phyloP scores from a whole-genome alignment of 768 basidiomycete species.

The Mrakia frigida region DNA sequence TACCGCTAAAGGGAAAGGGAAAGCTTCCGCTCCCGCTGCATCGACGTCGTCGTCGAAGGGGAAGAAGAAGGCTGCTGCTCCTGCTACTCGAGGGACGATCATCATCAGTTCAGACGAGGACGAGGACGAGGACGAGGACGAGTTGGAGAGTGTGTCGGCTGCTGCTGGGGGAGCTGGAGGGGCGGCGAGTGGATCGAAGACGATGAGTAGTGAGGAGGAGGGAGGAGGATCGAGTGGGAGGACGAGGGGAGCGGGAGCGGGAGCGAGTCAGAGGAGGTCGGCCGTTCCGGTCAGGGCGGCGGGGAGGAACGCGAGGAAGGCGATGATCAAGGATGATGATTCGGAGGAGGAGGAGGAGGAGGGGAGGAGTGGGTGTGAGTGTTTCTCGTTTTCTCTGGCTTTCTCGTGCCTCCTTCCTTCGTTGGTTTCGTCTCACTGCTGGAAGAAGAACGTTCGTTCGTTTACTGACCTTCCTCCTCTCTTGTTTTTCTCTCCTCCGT shows the following conservation, averaged over 20 bases:
- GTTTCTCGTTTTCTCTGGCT: too few relatives aligned
- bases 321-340: constrained; percentile 10
- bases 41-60: not conserved
- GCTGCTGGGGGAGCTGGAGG: not conserved
- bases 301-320: not conserved
- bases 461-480: too few relatives aligned
- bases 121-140: not conserved
- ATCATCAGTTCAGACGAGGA: not conserved
- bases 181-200: not conserved
- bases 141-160: not conserved
- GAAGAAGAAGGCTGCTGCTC: not conserved
- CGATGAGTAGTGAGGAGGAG: not conserved
- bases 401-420: too few relatives aligned
- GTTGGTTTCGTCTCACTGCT: too few relatives aligned
- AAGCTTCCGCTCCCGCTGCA: not conserved
- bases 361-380: not conserved
- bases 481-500: too few relatives aligned
- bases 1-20: not conserved
- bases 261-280: not conserved
- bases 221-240: not conserved
- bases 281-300: not conserved
- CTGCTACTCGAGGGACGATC: too few relatives aligned
- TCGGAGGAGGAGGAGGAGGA: not conserved
- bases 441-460: too few relatives aligned
- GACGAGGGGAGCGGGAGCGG: not conserved